Percentiles rank a stretch among this genome's conserved stretches.
Conservation (phyloP, 345 rosid genomes). For the Punica granatum region DNA sequence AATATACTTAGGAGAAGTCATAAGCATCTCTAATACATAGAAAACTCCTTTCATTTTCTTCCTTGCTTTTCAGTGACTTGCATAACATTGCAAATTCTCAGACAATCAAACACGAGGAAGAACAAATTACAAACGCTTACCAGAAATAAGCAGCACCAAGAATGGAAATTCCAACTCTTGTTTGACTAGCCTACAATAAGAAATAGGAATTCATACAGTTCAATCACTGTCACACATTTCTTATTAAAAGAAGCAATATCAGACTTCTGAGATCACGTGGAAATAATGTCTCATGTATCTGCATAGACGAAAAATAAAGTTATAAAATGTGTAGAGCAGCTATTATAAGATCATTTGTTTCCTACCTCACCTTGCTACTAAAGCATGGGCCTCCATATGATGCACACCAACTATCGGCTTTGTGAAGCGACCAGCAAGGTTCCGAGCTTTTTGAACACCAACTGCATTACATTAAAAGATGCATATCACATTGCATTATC, state of each 20-base stretch:
- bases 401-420: constrained; percentile 77
- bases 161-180: constrained; percentile 82
- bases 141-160: constrained; percentile 88
- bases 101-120: not conserved
- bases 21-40: not conserved
- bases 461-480: constrained; percentile 37
- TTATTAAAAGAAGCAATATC: not conserved
- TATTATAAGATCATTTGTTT: not conserved
- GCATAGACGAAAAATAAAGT: not conserved
- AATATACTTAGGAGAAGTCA: not conserved
- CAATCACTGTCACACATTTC: not conserved
- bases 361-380: constrained; percentile 64
- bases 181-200: constrained; percentile 48
- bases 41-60: not conserved
- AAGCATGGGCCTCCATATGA: constrained; percentile 98
- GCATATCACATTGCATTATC: not conserved
- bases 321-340: not conserved
- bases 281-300: not conserved
- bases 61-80: not conserved
- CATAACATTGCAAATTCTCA: not conserved
- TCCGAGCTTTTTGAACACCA: constrained; percentile 84
- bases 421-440: constrained; percentile 55
- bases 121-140: constrained; percentile 12
- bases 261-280: not conserved
- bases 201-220: constrained; percentile 1